These are phyloP conservation scores for Echites panduratus DNA, from an alignment of 257 asterid species.

Conservation along the genomic window DNA sequence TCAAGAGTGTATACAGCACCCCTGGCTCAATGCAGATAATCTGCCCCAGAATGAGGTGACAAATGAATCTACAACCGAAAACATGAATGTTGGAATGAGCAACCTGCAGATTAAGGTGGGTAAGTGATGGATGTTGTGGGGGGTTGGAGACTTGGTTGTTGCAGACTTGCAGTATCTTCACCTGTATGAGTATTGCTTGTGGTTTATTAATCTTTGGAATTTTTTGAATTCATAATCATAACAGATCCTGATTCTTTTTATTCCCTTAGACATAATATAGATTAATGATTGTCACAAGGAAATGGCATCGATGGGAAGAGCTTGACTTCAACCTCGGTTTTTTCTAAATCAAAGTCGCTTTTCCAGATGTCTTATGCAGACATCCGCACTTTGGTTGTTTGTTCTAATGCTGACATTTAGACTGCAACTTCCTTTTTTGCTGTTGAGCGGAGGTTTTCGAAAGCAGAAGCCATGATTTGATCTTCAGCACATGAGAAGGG, in stretches of 20 bases:
- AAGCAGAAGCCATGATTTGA: conserved; percentile 6
- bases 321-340: conserved; percentile 19
- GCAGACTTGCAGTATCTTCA: conserved; percentile 8
- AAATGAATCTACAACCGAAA: conserved; percentile 41
- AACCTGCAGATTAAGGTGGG: conserved; percentile 52
- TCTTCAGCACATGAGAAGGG: not conserved
- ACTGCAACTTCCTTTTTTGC: conserved; percentile 5
- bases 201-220: conserved; percentile 22
- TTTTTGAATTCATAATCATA: conserved; percentile 26
- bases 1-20: conserved; percentile 77
- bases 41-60: conserved; percentile 31
- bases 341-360: conserved; percentile 13
- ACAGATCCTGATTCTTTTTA: conserved; percentile 33
- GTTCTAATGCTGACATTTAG: conserved; percentile 6
- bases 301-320: conserved; percentile 28
- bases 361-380: conserved; percentile 6
- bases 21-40: conserved; percentile 56
- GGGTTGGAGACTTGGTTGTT: conserved; percentile 11
- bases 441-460: conserved; percentile 11
- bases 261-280: conserved; percentile 35
- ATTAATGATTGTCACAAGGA: conserved; percentile 26
- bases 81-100: conserved; percentile 48
- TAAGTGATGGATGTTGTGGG: conserved; percentile 29
- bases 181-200: conserved; percentile 36
- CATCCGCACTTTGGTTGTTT: conserved; percentile 5